Base-by-base conservation (phyloP, 2,329 filamentous ascomycete genomes). In the Trichoderma simmonsii region DNA sequence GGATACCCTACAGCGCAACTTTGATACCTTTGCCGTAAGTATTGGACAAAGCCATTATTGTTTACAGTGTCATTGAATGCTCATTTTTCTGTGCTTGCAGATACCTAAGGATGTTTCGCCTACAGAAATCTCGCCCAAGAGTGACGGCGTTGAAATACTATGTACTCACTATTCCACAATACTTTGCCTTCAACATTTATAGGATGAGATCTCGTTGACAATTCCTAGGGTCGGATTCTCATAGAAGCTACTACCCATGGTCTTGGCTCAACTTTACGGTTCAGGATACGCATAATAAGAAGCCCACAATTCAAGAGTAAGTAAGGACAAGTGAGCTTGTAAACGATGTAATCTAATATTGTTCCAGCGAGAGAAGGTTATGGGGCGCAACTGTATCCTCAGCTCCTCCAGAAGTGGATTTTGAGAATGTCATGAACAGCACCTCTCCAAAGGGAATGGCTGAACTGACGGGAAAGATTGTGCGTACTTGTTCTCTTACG, bases 191-290 rank as follows among this genome's bases (percentile, higher is more conserved):
- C 18, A 21, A 2, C 18, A n/a, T 43, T 9, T 21, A 51, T 51
- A 9, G 1, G n/a, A 51, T 12, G 43, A 51, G 21, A 21, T n/a
- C 43, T 51, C 11, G 67, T n/a, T 7, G 15, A 51, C 39, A 39
- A 26, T 14, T 24, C 1, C 26, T n/a, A 93, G 91, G 91, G 91
- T 86, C 86, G 73, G 91, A 92, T 78, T 85, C 85, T 1, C 94
- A 97, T 79, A 78, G 84, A 59, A 94, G 92, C 80, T 81, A 84
- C 28, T 97, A 94, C 78, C 79, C 85, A 1, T 91, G 87, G 85
- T 84, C 83, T 93, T 71, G 76, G 83, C 71, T 81, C 80, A 66
- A 64, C 32, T 66, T 74, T 11, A 73, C 72, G 6, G 39, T 75
- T 9, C 59, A 63, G 18, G 60, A 61, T 6, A 14, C 32, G 86